Evolutionary conservation across 2,329 filamentous ascomycete species (phyloP).

Genomic region (Capronia epimyces): DNA sequence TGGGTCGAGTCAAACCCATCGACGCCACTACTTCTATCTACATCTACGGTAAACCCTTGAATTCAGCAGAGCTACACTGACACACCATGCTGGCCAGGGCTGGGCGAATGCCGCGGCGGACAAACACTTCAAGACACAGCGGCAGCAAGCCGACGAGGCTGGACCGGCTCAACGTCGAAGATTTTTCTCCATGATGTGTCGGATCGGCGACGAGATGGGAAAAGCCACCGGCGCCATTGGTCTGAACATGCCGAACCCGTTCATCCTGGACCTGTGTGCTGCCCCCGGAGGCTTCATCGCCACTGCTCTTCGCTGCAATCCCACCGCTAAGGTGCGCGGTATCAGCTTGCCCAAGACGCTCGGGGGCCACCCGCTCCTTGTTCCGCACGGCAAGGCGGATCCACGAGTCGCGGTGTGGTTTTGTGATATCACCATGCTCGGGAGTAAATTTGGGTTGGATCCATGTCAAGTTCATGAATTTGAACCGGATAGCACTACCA

Average conservation of each 20-base stretch:
- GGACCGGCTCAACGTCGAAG: constrained; percentile 1
- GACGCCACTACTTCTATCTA: no score
- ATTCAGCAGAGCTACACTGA: no score
- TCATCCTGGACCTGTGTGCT: constrained; percentile 52
- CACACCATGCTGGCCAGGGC: constrained; percentile 17
- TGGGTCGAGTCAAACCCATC: no score
- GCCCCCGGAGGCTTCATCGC: constrained; percentile 51
- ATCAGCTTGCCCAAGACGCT: constrained; percentile 40
- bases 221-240: constrained; percentile 19
- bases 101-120: constrained; percentile 24
- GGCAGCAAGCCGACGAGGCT: constrained; percentile 20
- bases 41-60: no score
- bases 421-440: constrained; percentile 51
- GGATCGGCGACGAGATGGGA: constrained; percentile 30
- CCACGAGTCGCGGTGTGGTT: constrained; percentile 26
- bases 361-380: constrained; percentile 41
- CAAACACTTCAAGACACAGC: constrained; percentile 25
- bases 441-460: constrained; percentile 41
- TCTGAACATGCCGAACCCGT: constrained; percentile 13
- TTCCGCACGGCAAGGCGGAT: constrained; percentile 24
- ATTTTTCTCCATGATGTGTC: constrained; percentile 28
- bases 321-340: constrained; percentile 33
- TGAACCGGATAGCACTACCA: no score
- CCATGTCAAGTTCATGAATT: constrained; percentile 23
- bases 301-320: constrained; percentile 37